Evolutionary conservation across 768 basidiomycete species (phyloP), one percentile per base, ranked within the genome.

Genomic region (Rhodosporidiobolus odoratus): DNA sequence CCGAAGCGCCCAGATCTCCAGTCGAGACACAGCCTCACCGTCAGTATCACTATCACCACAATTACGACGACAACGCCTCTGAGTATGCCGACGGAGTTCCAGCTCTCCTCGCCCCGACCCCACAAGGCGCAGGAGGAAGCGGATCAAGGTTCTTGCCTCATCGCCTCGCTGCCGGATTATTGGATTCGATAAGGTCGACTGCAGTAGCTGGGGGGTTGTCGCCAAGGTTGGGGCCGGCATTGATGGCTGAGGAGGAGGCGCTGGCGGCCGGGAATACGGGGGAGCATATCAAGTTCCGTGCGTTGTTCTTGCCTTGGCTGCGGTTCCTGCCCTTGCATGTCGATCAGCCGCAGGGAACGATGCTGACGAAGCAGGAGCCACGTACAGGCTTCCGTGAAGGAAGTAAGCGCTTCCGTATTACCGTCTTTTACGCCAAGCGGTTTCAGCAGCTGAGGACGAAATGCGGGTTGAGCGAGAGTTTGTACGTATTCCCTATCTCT

Each of bases 371-470:
- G n/a, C n/a, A n/a, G n/a, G 17, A 37, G 9, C 43, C 23, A 59
- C 27, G 30, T 32, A 52, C 62, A 69, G 71, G 67, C 17, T 65
- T 75, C 52, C 58, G 62, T 5, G 53, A 65, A 0, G 74, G 68
- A 34, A 30, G 54, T 52, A 68, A 62, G 60, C 30, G 58, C 16
- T 67, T 40, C 38, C 58, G 68, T 17, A 50, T 67, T 1, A 75
- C 72, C 1, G 68, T 63, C 2, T 75, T 47, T 50, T 73, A 43
- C 52, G 91, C 94, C 1, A 92, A 95, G 77, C 91, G 93, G 77
- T 98, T 98, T 75, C 91, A 94, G 74, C 89, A 90, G 7, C 78
- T 98, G 59, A 86, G 95, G 34, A 84, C 89, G 38, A 92, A 88
- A 16, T 97, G 93, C 72, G 91, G 93, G 71, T 34, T 71, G 5